These are phyloP conservation scores for Annulohypoxylon nitens DNA, from an alignment of 495 filamentous ascomycete genomes.

Conservation along the genomic window DNA sequence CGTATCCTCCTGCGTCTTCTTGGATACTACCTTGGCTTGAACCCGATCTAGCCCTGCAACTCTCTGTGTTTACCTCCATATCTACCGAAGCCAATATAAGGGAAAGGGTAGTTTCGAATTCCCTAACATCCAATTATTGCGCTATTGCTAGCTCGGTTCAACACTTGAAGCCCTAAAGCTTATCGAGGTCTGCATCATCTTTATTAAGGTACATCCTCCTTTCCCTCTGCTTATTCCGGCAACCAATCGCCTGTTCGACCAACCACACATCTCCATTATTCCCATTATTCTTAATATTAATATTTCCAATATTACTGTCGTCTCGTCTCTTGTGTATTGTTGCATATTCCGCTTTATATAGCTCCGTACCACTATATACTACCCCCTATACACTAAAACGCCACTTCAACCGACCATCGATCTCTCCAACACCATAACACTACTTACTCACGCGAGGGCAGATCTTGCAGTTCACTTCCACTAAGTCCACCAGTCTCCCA, in stretches of 20 bases:
- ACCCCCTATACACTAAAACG: not conserved
- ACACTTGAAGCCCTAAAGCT: constrained; percentile 20
- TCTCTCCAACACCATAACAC: constrained; percentile 9
- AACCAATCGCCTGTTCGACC: constrained; percentile 22
- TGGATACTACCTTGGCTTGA: constrained; percentile 19
- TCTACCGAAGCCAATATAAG: constrained; percentile 35
- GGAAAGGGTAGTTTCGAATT: constrained; percentile 15
- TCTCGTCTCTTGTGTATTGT: constrained; percentile 30
- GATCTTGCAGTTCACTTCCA: constrained; percentile 38
- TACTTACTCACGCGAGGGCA: constrained; percentile 36
- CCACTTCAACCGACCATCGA: constrained; percentile 17
- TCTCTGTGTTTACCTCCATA: not conserved
- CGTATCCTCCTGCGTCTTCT: not conserved
- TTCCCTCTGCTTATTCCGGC: constrained; percentile 30
- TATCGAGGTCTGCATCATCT: constrained; percentile 42
- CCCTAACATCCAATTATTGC: constrained; percentile 16
- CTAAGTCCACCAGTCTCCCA: constrained; percentile 23
- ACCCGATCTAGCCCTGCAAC: constrained; percentile 14
- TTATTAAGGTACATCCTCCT: constrained; percentile 42
- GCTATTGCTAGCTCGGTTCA: constrained; percentile 21
- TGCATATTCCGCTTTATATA: constrained; percentile 20
- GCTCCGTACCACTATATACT: not conserved
- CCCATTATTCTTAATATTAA: not conserved
- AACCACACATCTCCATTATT: constrained; percentile 28
- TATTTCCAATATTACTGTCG: constrained; percentile 15